Percentiles rank a stretch among this genome's conserved stretches.
Evolutionary conservation across 2,329 filamentous ascomycete genomes (phyloP).

Genomic region (Nothophoma quercina): DNA sequence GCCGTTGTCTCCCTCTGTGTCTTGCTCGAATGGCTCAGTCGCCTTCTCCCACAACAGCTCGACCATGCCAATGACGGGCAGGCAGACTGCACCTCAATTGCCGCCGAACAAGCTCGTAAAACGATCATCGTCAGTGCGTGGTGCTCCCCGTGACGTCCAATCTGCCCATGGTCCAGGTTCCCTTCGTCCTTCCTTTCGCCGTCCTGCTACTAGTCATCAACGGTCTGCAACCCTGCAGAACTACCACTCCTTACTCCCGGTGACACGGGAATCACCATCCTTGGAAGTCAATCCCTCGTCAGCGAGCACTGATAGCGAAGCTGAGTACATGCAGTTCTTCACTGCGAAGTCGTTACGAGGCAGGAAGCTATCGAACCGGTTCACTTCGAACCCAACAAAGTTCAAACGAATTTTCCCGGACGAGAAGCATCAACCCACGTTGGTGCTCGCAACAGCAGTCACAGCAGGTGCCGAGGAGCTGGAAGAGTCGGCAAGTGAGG

Average conservation of each 20-base stretch:
- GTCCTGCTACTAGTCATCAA: constrained; percentile 82
- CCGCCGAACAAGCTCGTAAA: constrained; percentile 82
- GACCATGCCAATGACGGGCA: constrained; percentile 67
- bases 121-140: constrained; percentile 67
- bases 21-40: constrained; percentile 67
- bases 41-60: constrained; percentile 61
- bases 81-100: constrained; percentile 51
- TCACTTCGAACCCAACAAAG: constrained; percentile 49
- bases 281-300: constrained; percentile 28
- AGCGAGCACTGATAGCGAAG: constrained; percentile 34
- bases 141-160: constrained; percentile 53
- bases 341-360: constrained; percentile 45
- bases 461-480: constrained; percentile 42
- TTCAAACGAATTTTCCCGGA: constrained; percentile 56
- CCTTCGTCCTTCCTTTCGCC: constrained; percentile 70
- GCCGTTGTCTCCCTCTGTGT: constrained; percentile 70
- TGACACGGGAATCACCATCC: constrained; percentile 34
- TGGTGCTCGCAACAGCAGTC: constrained; percentile 57
- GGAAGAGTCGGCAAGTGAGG: constrained; percentile 48
- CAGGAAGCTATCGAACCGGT: constrained; percentile 50
- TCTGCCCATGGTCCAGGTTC: constrained; percentile 62
- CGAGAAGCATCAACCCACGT: constrained; percentile 55
- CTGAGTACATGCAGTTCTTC: constrained; percentile 50
- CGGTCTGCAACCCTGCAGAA: constrained; percentile 74
- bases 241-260: constrained; percentile 46